Evolutionary conservation across 2,329 filamentous ascomycete genomes (phyloP).

Genomic region (Penicillium griseofulvum): DNA sequence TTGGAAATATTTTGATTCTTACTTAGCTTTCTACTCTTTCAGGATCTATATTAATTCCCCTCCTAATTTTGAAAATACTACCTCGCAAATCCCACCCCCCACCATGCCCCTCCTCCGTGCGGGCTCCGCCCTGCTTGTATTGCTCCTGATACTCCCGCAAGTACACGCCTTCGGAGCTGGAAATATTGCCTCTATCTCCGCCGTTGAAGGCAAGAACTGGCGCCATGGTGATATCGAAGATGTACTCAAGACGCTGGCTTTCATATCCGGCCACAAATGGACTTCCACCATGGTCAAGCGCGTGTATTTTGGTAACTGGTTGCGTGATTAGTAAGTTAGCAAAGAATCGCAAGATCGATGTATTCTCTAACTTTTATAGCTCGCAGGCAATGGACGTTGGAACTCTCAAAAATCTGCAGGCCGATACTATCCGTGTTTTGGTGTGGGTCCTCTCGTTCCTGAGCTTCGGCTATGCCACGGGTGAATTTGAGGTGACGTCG

Average conservation of each 20-base stretch:
- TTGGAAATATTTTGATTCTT: not conserved
- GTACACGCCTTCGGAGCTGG: slow-evolving; percentile 47
- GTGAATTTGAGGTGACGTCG: slow-evolving; percentile 78
- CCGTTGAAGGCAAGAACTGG: slow-evolving; percentile 53
- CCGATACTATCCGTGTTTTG: slow-evolving; percentile 73
- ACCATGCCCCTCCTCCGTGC: slow-evolving; percentile 21
- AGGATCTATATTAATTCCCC: not conserved
- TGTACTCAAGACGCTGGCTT: slow-evolving; percentile 72
- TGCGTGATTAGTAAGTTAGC: slow-evolving; percentile 65
- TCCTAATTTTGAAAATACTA: not conserved
- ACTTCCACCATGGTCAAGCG: slow-evolving; percentile 73
- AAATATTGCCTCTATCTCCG: slow-evolving; percentile 52
- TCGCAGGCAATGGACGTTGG: slow-evolving; percentile 80
- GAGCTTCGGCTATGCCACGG: slow-evolving; percentile 80
- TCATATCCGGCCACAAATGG: slow-evolving; percentile 81
- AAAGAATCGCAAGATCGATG: not conserved
- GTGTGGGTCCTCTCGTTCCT: slow-evolving; percentile 82
- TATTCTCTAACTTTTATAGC: slow-evolving; percentile 26
- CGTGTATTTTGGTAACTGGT: slow-evolving; percentile 84
- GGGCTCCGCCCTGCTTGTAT: slow-evolving; percentile 36
- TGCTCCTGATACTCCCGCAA: slow-evolving; percentile 39
- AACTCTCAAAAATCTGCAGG: slow-evolving; percentile 73
- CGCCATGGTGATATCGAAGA: slow-evolving; percentile 71
- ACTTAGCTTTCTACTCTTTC: not conserved
- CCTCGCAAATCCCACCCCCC: not conserved